A percentile compares a stretch with the other conserved stretches of the same genome.
Evolutionary conservation across 768 basidiomycete species (phyloP).

Genomic region (Leccinum pellstonianum): DNA sequence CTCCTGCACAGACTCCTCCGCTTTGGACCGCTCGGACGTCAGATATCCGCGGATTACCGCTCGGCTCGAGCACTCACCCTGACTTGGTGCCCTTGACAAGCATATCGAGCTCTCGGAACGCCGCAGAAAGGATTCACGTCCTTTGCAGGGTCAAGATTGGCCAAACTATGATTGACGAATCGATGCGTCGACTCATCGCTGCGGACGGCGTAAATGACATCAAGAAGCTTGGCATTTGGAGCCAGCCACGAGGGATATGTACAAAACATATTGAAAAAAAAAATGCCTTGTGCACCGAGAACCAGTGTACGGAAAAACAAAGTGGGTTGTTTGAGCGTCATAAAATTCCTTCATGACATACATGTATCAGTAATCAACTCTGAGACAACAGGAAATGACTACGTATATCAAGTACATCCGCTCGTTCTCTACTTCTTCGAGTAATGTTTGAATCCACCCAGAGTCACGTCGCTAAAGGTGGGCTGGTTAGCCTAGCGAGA

Average conservation of each 20-base stretch:
- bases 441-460: slow-evolving; percentile 88
- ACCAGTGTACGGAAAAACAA: slow-evolving; percentile 78
- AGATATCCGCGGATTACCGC: slow-evolving; percentile 17
- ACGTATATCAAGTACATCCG: slow-evolving; percentile 87
- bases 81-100: slow-evolving; percentile 71
- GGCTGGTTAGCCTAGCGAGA: slow-evolving; percentile 7
- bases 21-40: slow-evolving; percentile 61
- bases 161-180: slow-evolving; percentile 95
- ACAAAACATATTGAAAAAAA: slow-evolving; percentile 90
- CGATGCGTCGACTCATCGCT: slow-evolving; percentile 92
- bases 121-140: slow-evolving; percentile 84
- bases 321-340: slow-evolving; percentile 84
- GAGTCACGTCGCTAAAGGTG: slow-evolving; percentile 47
- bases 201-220: slow-evolving; percentile 88
- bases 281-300: slow-evolving; percentile 82
- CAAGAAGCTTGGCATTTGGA: slow-evolving; percentile 72
- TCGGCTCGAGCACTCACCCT: slow-evolving; percentile 49
- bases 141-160: slow-evolving; percentile 70
- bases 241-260: slow-evolving; percentile 41
- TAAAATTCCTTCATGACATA: slow-evolving; percentile 72
- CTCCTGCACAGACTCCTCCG: slow-evolving; percentile 61
- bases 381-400: slow-evolving; percentile 3
- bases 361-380: slow-evolving; percentile 16
- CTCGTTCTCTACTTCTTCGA: slow-evolving; percentile 98
- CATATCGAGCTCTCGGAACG: slow-evolving; percentile 86